phyloP scores from a whole-genome alignment of 2,329 filamentous ascomycete species.

The Hypomyces perniciosus region DNA sequence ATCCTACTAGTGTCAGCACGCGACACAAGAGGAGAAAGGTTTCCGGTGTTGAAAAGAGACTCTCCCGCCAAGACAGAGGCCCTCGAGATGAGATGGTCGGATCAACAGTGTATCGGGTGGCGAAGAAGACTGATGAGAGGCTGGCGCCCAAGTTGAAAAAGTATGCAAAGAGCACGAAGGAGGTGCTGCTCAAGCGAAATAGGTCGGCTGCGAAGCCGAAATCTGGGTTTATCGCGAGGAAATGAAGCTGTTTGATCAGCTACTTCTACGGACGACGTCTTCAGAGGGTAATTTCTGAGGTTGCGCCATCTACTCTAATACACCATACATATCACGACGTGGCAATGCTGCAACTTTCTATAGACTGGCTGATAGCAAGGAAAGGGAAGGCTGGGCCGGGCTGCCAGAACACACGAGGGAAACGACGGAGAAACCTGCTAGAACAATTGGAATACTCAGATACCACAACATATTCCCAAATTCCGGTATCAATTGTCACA shows the following conservation, averaged over 20 bases:
- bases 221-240: slow-evolving; percentile 38
- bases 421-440: too few species aligned
- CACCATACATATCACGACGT: too few species aligned
- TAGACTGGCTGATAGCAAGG: too few species aligned
- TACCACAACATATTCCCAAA: too few species aligned
- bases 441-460: too few species aligned
- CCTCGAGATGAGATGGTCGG: slow-evolving; percentile 46
- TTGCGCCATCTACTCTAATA: too few species aligned
- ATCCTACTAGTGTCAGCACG: slow-evolving; percentile 18
- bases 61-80: slow-evolving; percentile 32
- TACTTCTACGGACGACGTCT: background rate
- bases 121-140: slow-evolving; percentile 36
- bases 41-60: slow-evolving; percentile 31
- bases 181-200: slow-evolving; percentile 40
- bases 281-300: too few species aligned
- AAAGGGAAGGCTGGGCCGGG: too few species aligned
- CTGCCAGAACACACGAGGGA: too few species aligned
- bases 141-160: slow-evolving; percentile 45
- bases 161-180: slow-evolving; percentile 36
- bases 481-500: too few species aligned
- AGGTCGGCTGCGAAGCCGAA: slow-evolving; percentile 31
- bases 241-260: background rate
- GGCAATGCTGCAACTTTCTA: too few species aligned
- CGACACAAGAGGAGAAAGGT: slow-evolving; percentile 41
- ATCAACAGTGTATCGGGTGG: slow-evolving; percentile 48